Base-by-base conservation (phyloP, 1,284 basidiomycete genomes). In the Ganoderma leucocontextum region DNA sequence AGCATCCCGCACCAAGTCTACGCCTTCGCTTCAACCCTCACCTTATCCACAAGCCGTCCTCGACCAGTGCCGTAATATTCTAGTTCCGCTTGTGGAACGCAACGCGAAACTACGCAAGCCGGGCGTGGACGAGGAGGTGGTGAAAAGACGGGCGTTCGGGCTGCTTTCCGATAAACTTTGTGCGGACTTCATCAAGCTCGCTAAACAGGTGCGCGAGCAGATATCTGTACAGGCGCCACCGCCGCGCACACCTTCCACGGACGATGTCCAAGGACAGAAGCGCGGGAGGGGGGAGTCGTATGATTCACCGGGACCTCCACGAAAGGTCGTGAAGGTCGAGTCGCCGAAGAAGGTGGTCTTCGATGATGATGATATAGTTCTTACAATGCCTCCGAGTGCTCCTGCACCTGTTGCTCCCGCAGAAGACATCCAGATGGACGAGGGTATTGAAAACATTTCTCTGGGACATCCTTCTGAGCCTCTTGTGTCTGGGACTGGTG, bases 91-190 rank as follows among this genome's bases (percentile, higher is more conserved):
- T 10, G 69, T 79, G 57, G 49, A 73, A 15, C 67, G 71, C 29
- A 77, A 75, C 62, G 76, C 75, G 8, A 68, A 59, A 39, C 61
- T 71, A 22, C 76, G 78, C 15, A 67, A 75, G 52, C 75, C 77
- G 10, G 58, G 66, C 2, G 64, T 71, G 39, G 73, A 76, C 60
- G 47, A 60, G 36, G 66, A 70, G n/a, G 53, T 57, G 19, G 66
- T 77, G 8, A 69, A 67, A 58, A 59, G 60, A n/a, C 73, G 70
- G 19, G 71, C 70, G 15, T 41, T 63, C n/a, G 66, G 44, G 4
- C 65, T 76, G 19, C 64, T 78, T 17, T 76, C 78, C 19, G 75
- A 76, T 55, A 75, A 75, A 47, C 69, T 73, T 41, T 75, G 74
- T 64, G 36, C 69, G 39, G 70, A 78, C 17, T 75, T 79, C 65